Evolutionary conservation across 2,329 filamentous ascomycete species (phyloP), one percentile per base, ranked within the genome.

Genomic region (Dendrostoma leiphaemia): DNA sequence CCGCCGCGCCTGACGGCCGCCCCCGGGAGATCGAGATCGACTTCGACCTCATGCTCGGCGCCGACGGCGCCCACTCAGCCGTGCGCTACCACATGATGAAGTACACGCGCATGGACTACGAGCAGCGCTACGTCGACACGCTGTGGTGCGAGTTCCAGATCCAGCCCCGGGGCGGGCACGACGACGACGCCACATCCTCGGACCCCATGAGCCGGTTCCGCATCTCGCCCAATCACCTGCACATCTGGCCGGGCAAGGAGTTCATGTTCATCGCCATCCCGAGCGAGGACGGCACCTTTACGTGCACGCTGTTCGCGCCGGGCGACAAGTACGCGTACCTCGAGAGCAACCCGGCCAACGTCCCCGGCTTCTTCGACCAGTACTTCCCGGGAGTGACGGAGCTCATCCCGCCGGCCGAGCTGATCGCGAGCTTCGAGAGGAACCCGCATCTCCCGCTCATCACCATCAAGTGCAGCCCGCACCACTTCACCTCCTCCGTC

Each of bases 241-340:
- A 99, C 71, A 99, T 99, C 67, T 99, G 94, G 94, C 94, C 94
- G 0, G 91, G 90, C 29, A 86, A 86, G 63, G 85, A 92, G 38
- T 93, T 94, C 65, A 97, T 99, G 95, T 99, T 99, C 73, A 99
- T 99, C 65, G 95, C 94, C 17, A 92, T 99, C 40, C 93, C 94
- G 0, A 86, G 82, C 61, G 74, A 80, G 71, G 91, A 97, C 67
- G 91, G 90, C 53, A 89, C 90, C 2, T 99, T 99, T 68, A 97
- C 92, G 0, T 96, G 91, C 70, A 99, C 95, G 0, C 80, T 99
- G 3, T 99, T 99, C 69, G 82, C 95, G 35, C 89, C 92, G 0
- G 83, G 86, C 34, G 71, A 76, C 2, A 79, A 89, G 53, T 96
- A 91, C 67, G 73, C 78, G 3, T 69, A 77, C 2, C 81, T 99